Evolutionary conservation across 345 rosid genomes (phyloP).

Genomic region (Eucalyptus tenuipes): DNA sequence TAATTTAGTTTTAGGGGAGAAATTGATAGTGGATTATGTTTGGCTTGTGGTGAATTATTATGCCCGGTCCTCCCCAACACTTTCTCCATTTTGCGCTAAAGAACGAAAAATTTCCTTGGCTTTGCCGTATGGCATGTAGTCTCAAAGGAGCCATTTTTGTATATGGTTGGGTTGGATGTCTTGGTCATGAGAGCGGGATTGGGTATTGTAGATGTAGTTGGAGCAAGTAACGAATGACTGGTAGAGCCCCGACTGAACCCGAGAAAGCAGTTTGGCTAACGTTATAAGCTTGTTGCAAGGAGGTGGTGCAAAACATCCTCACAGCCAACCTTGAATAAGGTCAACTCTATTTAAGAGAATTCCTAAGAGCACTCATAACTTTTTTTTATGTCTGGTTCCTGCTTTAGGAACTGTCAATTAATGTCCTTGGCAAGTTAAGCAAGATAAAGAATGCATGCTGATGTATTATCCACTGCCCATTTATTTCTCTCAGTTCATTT

Average conservation of each 20-base stretch:
- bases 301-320: background rate
- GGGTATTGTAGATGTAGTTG: background rate
- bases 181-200: background rate
- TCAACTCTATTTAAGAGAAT: background rate
- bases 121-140: no score
- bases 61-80: no score
- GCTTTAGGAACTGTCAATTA: background rate
- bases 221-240: background rate
- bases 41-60: no score
- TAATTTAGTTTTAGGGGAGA: no score
- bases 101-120: background rate
- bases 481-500: background rate
- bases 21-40: no score
- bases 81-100: background rate
- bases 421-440: background rate
- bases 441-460: background rate
- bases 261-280: background rate
- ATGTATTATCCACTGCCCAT: background rate
- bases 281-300: no score
- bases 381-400: background rate
- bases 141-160: background rate
- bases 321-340: background rate
- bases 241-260: background rate
- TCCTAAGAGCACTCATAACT: background rate
- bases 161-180: background rate